Evolutionary conservation across 164 flowering plant species (phyloP).

Genomic region (Magnolia sinica): DNA sequence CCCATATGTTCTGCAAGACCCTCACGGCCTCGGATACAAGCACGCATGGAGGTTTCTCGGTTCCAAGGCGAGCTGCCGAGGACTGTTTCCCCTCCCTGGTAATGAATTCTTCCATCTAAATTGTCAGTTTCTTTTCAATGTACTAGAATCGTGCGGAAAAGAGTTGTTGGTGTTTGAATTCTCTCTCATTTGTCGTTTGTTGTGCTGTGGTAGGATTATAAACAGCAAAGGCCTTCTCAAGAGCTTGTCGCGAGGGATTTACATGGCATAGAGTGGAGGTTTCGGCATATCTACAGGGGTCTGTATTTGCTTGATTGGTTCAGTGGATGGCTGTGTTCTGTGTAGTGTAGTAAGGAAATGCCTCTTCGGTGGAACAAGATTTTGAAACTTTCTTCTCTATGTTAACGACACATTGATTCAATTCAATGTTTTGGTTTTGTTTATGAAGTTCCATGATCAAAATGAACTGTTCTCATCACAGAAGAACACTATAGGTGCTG

Average conservation of each 20-base stretch:
- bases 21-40: constrained; percentile 99
- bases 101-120: constrained; percentile 7
- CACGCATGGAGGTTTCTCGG: constrained; percentile 98
- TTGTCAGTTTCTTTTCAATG: not conserved
- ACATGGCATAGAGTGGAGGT: constrained; percentile 87
- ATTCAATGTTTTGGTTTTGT: not conserved
- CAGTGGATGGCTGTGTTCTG: not conserved
- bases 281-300: constrained; percentile 95
- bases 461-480: not conserved
- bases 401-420: not conserved
- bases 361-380: not conserved
- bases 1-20: constrained; percentile 99
- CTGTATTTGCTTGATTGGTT: constrained; percentile 10
- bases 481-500: not conserved
- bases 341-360: not conserved
- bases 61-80: constrained; percentile 97
- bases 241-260: constrained; percentile 96
- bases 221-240: constrained; percentile 94
- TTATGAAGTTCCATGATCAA: not conserved
- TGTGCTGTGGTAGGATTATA: constrained; percentile 60
- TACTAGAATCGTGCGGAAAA: not conserved
- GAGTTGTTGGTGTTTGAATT: not conserved
- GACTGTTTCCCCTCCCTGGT: constrained; percentile 99
- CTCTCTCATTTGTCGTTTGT: not conserved
- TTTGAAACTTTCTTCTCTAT: not conserved